These are phyloP conservation scores for Apiospora pterosperma DNA, from an alignment of 2,329 filamentous ascomycete species.

Conservation along the genomic window DNA sequence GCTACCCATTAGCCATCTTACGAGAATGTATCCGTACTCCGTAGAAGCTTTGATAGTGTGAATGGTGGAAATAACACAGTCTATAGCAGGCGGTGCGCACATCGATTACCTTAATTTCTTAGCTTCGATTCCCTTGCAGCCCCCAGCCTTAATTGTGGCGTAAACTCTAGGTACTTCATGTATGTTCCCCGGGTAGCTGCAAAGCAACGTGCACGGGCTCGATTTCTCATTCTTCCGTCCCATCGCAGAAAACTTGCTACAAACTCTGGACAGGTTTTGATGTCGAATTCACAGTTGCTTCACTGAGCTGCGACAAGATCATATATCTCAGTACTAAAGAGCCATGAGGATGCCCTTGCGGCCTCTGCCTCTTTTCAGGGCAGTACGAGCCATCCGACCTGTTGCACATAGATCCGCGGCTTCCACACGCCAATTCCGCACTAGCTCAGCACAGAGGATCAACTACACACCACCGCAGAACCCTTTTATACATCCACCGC, in stretches of 20 bases:
- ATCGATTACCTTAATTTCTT: not conserved
- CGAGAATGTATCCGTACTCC: no score
- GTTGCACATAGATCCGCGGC: not conserved
- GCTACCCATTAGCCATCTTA: not conserved
- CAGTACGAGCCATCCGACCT: not conserved
- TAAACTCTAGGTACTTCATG: not conserved
- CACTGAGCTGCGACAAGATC: not conserved
- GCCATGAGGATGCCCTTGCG: not conserved
- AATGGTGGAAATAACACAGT: not conserved
- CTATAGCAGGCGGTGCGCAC: no score
- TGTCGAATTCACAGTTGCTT: not conserved
- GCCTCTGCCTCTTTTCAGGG: not conserved
- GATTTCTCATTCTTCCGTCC: not conserved
- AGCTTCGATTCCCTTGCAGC: no score
- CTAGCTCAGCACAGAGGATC: not conserved
- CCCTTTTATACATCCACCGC: not conserved
- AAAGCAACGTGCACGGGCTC: not conserved
- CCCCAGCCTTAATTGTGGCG: not conserved
- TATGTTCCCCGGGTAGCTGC: not conserved
- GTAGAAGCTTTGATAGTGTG: not conserved
- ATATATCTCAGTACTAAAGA: not conserved
- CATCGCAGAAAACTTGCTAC: not conserved
- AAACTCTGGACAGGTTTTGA: not conserved
- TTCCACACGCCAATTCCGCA: not conserved
- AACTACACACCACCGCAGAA: slow-evolving; percentile 6